These are phyloP conservation scores for Phaffomyces thermotolerans DNA, from an alignment of 805 yeast species.

Conservation along the genomic window DNA sequence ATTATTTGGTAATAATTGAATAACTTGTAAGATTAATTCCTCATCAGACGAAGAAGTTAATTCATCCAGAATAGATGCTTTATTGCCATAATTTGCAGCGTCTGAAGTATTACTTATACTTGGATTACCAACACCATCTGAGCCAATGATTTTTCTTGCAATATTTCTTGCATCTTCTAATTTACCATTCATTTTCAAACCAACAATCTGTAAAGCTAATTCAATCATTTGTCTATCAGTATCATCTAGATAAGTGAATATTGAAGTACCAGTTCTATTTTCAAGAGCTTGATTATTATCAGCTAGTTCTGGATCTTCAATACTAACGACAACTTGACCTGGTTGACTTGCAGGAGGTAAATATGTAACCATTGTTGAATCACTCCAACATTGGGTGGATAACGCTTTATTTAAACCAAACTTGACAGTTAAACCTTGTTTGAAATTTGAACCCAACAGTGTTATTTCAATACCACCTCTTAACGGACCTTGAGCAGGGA, in stretches of 20 bases:
- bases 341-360: constrained; percentile 86
- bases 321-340: constrained; percentile 89
- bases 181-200: constrained; percentile 92
- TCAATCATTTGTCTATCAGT: constrained; percentile 93
- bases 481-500: constrained; percentile 93
- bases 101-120: constrained; percentile 12
- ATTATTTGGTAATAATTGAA: constrained; percentile 60
- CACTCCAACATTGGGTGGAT: constrained; percentile 95
- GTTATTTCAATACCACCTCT: constrained; percentile 97
- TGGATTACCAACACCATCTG: constrained; percentile 25
- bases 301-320: constrained; percentile 43
- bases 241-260: constrained; percentile 90
- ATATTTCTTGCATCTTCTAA: constrained; percentile 92
- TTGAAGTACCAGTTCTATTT: constrained; percentile 24
- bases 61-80: constrained; percentile 3
- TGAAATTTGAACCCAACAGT: constrained; percentile 77
- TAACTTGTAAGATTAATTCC: constrained; percentile 37
- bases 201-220: constrained; percentile 92
- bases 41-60: constrained; percentile 26
- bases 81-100: neutral
- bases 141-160: constrained; percentile 84
- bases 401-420: constrained; percentile 78
- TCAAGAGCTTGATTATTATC: constrained; percentile 3
- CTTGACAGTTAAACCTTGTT: constrained; percentile 72
- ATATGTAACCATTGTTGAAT: constrained; percentile 85